These are phyloP conservation scores for Tagetes patula DNA, from an alignment of 129 eudicot species.

Conservation along the genomic window DNA sequence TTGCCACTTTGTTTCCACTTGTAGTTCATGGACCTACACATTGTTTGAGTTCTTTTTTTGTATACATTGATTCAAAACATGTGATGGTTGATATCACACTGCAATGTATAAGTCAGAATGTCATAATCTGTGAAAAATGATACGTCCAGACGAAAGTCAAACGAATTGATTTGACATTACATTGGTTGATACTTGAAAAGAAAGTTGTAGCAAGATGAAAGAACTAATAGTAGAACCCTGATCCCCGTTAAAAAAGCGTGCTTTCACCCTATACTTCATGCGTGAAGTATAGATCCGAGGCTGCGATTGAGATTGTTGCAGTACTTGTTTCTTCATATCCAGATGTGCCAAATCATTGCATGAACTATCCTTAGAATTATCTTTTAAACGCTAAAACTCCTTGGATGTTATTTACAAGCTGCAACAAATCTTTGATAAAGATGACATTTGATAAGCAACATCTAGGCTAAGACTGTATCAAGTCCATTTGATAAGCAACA, in stretches of 20 bases:
- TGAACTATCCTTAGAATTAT: too few species aligned
- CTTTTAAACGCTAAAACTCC: too few species aligned
- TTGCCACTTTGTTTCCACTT: slow-evolving; percentile 18
- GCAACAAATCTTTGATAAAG: too few species aligned
- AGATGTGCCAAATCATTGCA: too few species aligned
- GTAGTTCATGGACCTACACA: neutral
- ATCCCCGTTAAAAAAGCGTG: neutral
- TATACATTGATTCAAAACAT: neutral
- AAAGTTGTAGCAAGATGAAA: neutral
- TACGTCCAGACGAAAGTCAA: neutral
- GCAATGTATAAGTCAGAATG: neutral
- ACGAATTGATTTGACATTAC: neutral
- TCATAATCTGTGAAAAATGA: neutral
- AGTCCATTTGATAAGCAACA: too few species aligned
- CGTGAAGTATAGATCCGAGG: too few species aligned
- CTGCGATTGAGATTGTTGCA: too few species aligned
- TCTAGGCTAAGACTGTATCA: too few species aligned
- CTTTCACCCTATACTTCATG: too few species aligned
- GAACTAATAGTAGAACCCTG: neutral
- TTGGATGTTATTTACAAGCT: too few species aligned
- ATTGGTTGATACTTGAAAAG: neutral
- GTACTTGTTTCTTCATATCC: too few species aligned
- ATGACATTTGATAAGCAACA: too few species aligned
- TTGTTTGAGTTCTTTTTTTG: neutral
- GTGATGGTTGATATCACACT: neutral